These are phyloP conservation scores for Trichosanthes cucumerina DNA, from an alignment of 306 rosid genomes.

Conservation along the genomic window DNA sequence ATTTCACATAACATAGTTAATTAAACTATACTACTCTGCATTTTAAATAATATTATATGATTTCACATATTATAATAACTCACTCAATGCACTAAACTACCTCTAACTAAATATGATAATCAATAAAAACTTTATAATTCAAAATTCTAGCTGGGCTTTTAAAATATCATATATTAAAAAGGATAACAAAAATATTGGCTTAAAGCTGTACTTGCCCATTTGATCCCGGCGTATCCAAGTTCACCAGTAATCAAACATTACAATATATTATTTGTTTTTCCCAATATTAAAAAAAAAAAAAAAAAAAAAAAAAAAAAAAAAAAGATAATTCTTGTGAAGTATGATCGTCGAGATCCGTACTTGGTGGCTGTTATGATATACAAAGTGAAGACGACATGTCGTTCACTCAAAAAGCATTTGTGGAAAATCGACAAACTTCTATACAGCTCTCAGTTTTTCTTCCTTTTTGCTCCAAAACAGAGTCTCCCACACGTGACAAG, in stretches of 20 bases:
- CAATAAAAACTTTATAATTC: background rate
- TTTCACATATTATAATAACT: too few relatives aligned
- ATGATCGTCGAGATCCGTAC: background rate
- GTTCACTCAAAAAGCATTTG: background rate
- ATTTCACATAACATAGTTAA: too few relatives aligned
- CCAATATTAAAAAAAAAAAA: background rate
- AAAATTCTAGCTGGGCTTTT: background rate
- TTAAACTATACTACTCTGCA: too few relatives aligned
- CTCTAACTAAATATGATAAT: background rate
- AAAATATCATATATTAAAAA: background rate
- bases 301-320: too few relatives aligned
- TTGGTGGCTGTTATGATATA: background rate
- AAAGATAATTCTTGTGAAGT: background rate
- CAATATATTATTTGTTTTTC: background rate
- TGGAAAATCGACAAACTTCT: background rate
- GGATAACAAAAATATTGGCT: background rate
- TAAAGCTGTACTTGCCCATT: background rate
- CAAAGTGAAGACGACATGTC: conserved; percentile 13
- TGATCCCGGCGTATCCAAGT: background rate
- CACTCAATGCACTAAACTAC: too few relatives aligned
- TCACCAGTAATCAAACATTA: background rate
- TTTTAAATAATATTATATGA: too few relatives aligned
- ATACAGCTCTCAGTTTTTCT: background rate
- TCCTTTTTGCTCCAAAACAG: background rate
- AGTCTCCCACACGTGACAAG: background rate